Base-by-base conservation (phyloP, 164 flowering plant genomes). In the Vitis rupestris region DNA sequence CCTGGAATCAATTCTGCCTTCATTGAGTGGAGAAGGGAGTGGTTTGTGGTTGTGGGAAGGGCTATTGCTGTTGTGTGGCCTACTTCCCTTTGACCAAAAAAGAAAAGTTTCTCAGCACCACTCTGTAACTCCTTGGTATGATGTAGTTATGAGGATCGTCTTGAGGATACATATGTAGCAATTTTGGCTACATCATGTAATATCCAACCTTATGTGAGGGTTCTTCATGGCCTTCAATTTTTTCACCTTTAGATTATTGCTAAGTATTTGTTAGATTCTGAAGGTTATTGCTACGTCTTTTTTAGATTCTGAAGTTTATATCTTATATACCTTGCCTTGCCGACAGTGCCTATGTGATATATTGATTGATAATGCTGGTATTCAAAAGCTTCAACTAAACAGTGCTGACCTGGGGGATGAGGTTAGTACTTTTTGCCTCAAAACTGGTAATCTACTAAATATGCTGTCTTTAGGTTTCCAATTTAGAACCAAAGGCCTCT, bases 381-480 rank as follows among this genome's bases (percentile, higher is more conserved):
- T 96, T 75, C 74, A 87, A 72, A 92, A 82, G 85, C 97, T 96
- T 69, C 97, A 86, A 79, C 82, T 96, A 66, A 96, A 88, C 81
- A 92, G 97, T 79, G 73, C 83, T 68, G 87, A 80, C 73, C 65
- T 96, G 52, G 97, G 97, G 2, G 98, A 96, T 83, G 98, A 96
- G 99, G 98, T 96, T 66, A 50, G 84, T 76, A 51, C 53, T 50
- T 64, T 72, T 54, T 37, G 12, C 50, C 48, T 69, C 27, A 27
- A 67, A 53, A 12, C 17, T 67, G 19, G 54, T 72, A 44, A 31
- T 44, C 59, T 72, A 27, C 73, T 63, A 2, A 37, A 37, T 37
- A 37, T 37, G 44, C 44, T 37, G 44, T 37, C 44, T 37, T 37
- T 3, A 37, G 7, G 44, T 37, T 37, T 27, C 15, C 47, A 9